Base-by-base conservation (phyloP, 192 early-diverging fungal species). In the Glomus cerebriforme region DNA sequence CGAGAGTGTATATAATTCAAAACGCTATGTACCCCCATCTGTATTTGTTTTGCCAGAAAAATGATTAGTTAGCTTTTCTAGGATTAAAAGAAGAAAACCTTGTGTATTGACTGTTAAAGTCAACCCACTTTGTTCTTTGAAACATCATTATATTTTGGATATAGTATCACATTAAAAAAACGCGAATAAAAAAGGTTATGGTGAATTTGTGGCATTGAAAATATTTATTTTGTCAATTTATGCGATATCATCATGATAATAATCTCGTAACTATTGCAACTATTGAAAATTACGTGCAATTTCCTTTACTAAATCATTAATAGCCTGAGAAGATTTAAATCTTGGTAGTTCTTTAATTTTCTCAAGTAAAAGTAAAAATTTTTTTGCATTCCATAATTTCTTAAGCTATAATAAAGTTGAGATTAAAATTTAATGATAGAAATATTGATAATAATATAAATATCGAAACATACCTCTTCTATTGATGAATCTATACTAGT, bases 1-100 rank as follows among this genome's bases (percentile, higher is more conserved):
- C 79, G 92, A 96, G 77, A 92, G 94, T 75, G 95, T 97, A 32
- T 99, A 99, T 86, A 89, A 97, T 90, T 94, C 95, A 13, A 88
- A 93, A 75, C 85, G 91, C 58, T 96, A 97, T 81, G 91, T 90
- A 15, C 85, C 84, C 80, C 91, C 94, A 68, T 95, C 69, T 58
- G 32, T 43, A 59, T 34, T 80, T 35, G 73, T 37, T 9, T 27
- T 67, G 17, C 65, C 65, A 7, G 65, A 67, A 67, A 29, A 67
- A 22, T 54, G 13, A 54, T 54, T 22, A 4, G 4, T 54, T 54
- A 13, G 17, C 13, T 17, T 17, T 19, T 19, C 17, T 54, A 54
- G 7, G 37, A 39, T 39, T 39, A 39, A 39, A 39, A 39, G 37
- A 39, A 39, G n/a, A n/a, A n/a, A n/a, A n/a, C n/a, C n/a, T n/a